phyloP scores from a whole-genome alignment of 371 early-diverging fungal species.

The Circinella minor region DNA sequence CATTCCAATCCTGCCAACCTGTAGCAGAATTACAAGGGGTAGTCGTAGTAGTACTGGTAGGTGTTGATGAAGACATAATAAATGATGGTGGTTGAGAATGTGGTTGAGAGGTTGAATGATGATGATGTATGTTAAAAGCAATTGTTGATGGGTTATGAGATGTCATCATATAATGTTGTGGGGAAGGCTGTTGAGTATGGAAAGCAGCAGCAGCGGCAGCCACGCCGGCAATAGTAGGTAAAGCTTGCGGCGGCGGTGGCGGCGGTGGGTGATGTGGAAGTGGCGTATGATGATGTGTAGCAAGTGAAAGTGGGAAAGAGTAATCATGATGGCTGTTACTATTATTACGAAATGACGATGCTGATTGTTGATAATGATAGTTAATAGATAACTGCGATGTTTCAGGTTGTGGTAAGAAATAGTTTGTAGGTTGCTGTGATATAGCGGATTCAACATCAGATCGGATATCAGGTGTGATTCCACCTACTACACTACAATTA shows the following conservation, averaged over 20 bases:
- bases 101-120: background rate
- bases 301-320: background rate
- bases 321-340: background rate
- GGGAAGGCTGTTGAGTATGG: background rate
- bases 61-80: background rate
- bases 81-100: background rate
- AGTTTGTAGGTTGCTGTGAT: constrained; percentile 14
- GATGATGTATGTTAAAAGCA: constrained; percentile 1
- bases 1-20: constrained; percentile 13
- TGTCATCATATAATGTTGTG: background rate
- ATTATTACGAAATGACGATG: background rate
- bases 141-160: background rate
- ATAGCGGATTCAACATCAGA: constrained; percentile 24
- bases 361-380: constrained; percentile 10
- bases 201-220: background rate
- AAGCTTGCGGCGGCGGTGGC: background rate
- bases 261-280: background rate
- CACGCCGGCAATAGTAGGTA: background rate
- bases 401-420: constrained; percentile 22
- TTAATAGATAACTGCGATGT: constrained; percentile 18
- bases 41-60: background rate
- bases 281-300: constrained; percentile 1
- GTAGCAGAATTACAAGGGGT: background rate
- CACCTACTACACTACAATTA: constrained; percentile 50
- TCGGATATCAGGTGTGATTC: constrained; percentile 48